Base-by-base conservation (phyloP, 306 rosid genomes). In the Gillenia trifoliata region DNA sequence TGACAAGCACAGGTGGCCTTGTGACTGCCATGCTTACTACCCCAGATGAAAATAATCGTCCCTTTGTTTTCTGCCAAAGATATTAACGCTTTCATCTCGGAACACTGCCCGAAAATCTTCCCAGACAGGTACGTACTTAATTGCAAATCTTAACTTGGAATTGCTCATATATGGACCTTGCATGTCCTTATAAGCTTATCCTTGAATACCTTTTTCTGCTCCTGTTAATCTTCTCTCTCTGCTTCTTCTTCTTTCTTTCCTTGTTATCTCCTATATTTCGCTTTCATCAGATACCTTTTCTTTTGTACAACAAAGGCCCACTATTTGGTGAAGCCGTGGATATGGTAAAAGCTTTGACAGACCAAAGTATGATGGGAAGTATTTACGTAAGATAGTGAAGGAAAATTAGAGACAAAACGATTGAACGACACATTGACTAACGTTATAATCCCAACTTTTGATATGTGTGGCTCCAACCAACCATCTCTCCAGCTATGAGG, bases 1-100 rank as follows among this genome's bases (percentile, higher is more conserved):
- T 0, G 38, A 83, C 84, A 10, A 83, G 87, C 82, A 83, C 87
- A 29, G 87, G 82, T 2, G 87, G 87, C 9, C 84, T 83, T 64
- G 79, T 83, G 30, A 76, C 84, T 0, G 77, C 84, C 41, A 83
- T 83, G 87, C 81, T 83, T 40, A 20, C 87, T 3, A 75, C 87
- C 47, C 84, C 84, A 49, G 23, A 76, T 70, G 77, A 76, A 62
- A 57, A 83, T 0, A 3, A 73, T 50, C 75, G 79, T 41, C 87
- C 87, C 1, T 5, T n/a, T 79, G 33, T 83, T 79, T 57, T 72
- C 74, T 11, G 87, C 87, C 6, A 76, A 79, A 55, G 83, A 83
- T 17, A 83, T 83, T 11, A 79, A 71, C 19, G 29, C 72, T 65
- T 83, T 86, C 29, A 86, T 25, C 81, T 80, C 11, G n/a, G 30